phyloP scores from a whole-genome alignment of 345 rosid species.

The Alliaria petiolata region DNA sequence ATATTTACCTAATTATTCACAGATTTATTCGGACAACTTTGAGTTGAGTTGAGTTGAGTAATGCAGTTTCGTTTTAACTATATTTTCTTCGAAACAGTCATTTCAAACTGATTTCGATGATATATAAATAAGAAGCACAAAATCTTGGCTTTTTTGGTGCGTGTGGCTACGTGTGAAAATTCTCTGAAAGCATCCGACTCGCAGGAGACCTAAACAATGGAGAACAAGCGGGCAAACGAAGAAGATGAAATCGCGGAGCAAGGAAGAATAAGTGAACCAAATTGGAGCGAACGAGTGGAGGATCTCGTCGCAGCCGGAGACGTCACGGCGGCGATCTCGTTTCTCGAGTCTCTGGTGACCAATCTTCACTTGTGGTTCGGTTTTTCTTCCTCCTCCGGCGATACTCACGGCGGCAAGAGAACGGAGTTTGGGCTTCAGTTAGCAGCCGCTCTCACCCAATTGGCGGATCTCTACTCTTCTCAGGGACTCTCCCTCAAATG shows the following conservation, averaged over 20 bases:
- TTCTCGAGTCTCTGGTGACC: slow-evolving; percentile 55
- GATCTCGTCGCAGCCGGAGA: slow-evolving; percentile 69
- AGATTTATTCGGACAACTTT: background rate
- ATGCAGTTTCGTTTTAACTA: background rate
- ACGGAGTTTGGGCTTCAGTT: slow-evolving; percentile 44
- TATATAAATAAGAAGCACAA: slow-evolving; percentile 5
- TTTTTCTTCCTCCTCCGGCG: slow-evolving; percentile 23
- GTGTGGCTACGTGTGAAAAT: slow-evolving; percentile 25
- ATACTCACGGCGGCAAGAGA: background rate
- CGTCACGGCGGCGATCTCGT: slow-evolving; percentile 54
- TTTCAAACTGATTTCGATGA: background rate
- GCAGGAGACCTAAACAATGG: slow-evolving; percentile 19
- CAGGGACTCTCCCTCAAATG: slow-evolving; percentile 75
- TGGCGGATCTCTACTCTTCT: slow-evolving; percentile 67
- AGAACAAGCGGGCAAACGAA: slow-evolving; percentile 13
- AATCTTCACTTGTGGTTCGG: slow-evolving; percentile 31
- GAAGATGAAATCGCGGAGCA: slow-evolving; percentile 18
- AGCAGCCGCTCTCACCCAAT: slow-evolving; percentile 55
- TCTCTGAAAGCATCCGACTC: slow-evolving; percentile 11
- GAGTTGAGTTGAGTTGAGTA: background rate
- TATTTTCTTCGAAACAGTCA: background rate
- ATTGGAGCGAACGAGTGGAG: slow-evolving; percentile 87
- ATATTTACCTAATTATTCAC: background rate
- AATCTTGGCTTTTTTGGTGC: background rate
- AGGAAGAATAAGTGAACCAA: background rate